phyloP scores from a whole-genome alignment of 1,139 yeast genomes.

The Groenewaldozyma auringiensis region DNA sequence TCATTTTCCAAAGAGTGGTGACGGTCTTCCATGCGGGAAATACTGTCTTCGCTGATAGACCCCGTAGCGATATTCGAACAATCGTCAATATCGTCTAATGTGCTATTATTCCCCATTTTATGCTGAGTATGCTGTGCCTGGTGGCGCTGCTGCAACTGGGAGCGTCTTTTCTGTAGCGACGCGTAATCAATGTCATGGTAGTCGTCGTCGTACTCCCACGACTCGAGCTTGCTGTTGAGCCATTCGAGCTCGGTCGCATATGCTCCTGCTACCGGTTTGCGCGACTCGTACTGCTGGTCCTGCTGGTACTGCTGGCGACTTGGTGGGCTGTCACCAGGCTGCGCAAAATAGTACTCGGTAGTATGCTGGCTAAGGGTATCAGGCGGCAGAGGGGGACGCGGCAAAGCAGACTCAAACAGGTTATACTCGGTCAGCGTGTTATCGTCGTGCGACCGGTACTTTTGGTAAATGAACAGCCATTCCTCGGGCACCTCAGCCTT shows the following conservation, averaged over 20 bases:
- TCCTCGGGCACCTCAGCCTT: neutral
- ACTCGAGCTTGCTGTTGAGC: neutral
- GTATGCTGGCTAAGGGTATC: neutral
- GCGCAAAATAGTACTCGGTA: neutral
- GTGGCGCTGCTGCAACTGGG: too few species aligned
- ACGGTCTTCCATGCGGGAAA: neutral
- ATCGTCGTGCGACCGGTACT: neutral
- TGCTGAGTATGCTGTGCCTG: too few species aligned
- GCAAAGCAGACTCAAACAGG: neutral
- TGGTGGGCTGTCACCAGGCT: too few species aligned
- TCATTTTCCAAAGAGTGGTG: too few species aligned
- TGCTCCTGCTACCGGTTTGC: too few species aligned
- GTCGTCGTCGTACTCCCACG: neutral
- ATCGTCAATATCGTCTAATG: neutral
- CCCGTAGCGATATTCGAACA: conserved; percentile 2
- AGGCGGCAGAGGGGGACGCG: too few species aligned
- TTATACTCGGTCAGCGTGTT: neutral
- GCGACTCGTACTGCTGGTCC: neutral
- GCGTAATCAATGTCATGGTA: neutral
- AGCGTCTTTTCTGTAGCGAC: too few species aligned
- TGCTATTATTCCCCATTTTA: neutral
- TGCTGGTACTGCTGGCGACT: neutral
- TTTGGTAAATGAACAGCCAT: neutral
- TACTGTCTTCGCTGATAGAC: neutral
- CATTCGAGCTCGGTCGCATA: neutral